Evolutionary conservation across 192 early-diverging fungal genomes (phyloP).

Genomic region (Globomyces pollinis-pini): DNA sequence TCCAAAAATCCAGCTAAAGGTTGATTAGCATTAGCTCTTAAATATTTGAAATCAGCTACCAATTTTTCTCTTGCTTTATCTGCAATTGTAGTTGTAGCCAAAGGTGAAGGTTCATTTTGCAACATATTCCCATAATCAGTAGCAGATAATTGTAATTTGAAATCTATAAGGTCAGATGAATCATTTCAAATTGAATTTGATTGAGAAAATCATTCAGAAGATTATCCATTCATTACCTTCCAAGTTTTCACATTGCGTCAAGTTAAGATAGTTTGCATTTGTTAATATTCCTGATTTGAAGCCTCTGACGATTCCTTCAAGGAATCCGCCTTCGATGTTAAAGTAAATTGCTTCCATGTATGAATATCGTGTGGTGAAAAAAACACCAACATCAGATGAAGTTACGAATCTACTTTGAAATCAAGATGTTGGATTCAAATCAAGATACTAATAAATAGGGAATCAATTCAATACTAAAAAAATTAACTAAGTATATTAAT

Average conservation of each 20-base stretch:
- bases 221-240: conserved; percentile 53
- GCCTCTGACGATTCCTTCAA: conserved; percentile 92
- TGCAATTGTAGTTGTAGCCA: conserved; percentile 86
- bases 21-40: conserved; percentile 73
- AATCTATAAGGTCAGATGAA: too few species aligned
- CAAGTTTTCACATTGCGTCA: conserved; percentile 96
- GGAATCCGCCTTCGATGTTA: conserved; percentile 85
- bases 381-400: too few species aligned
- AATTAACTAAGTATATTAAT: too few species aligned
- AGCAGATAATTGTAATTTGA: conserved; percentile 87
- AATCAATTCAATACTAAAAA: too few species aligned
- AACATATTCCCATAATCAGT: conserved; percentile 93
- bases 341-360: conserved; percentile 49
- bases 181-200: neutral
- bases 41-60: conserved; percentile 88
- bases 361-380: too few species aligned
- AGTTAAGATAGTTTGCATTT: conserved; percentile 77
- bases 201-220: too few species aligned
- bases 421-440: too few species aligned
- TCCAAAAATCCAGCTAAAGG: conserved; percentile 88
- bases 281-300: conserved; percentile 83
- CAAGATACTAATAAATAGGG: too few species aligned
- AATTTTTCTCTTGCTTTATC: conserved; percentile 83
- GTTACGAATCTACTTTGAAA: too few species aligned
- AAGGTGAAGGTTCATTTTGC: conserved; percentile 92